A percentile compares a stretch with the other conserved stretches of the same genome.
These are phyloP conservation scores for Fusarium sarcochroum DNA, from an alignment of 2,329 filamentous ascomycete genomes.

Conservation along the genomic window DNA sequence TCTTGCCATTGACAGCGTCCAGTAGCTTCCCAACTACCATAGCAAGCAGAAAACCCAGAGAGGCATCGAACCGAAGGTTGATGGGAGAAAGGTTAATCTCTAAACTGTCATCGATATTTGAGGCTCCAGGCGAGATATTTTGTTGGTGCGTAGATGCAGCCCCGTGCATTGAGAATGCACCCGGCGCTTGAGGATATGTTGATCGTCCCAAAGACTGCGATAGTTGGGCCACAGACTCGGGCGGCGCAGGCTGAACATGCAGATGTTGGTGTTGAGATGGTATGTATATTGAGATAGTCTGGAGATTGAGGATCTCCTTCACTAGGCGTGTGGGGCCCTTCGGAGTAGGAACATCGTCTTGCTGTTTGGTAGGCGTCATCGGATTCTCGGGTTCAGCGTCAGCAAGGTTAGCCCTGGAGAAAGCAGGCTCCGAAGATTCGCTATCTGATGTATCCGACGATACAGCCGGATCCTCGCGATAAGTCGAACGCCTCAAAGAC, in stretches of 20 bases:
- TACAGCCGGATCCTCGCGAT: slow-evolving; percentile 14
- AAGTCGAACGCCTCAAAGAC: slow-evolving; percentile 14
- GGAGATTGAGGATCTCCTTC: slow-evolving; percentile 67
- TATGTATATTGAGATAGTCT: slow-evolving; percentile 67
- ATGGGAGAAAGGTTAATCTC: slow-evolving; percentile 68
- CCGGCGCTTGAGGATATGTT: slow-evolving; percentile 68
- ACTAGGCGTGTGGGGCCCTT: slow-evolving; percentile 67
- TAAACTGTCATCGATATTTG: slow-evolving; percentile 50
- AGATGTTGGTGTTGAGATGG: slow-evolving; percentile 65
- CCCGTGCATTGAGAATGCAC: slow-evolving; percentile 69
- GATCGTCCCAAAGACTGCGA: slow-evolving; percentile 56
- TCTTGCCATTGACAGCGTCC: slow-evolving; percentile 57
- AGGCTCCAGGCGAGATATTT: slow-evolving; percentile 5
- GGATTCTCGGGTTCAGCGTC: slow-evolving; percentile 33
- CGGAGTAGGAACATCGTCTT: slow-evolving; percentile 64
- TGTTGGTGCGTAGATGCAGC: slow-evolving; percentile 21
- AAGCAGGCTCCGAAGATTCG: slow-evolving; percentile 49
- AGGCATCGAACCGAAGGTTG: slow-evolving; percentile 68
- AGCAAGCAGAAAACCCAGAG: slow-evolving; percentile 68
- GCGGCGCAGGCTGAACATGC: slow-evolving; percentile 52
- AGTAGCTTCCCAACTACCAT: slow-evolving; percentile 66
- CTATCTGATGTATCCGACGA: slow-evolving; percentile 40
- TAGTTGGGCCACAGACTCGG: slow-evolving; percentile 49
- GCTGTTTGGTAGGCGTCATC: slow-evolving; percentile 31
- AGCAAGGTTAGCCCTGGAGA: slow-evolving; percentile 44